Evolutionary conservation across 1,139 yeast species (phyloP), one percentile per base, ranked within the genome.

Genomic region (Saccharomyces hybrid): DNA sequence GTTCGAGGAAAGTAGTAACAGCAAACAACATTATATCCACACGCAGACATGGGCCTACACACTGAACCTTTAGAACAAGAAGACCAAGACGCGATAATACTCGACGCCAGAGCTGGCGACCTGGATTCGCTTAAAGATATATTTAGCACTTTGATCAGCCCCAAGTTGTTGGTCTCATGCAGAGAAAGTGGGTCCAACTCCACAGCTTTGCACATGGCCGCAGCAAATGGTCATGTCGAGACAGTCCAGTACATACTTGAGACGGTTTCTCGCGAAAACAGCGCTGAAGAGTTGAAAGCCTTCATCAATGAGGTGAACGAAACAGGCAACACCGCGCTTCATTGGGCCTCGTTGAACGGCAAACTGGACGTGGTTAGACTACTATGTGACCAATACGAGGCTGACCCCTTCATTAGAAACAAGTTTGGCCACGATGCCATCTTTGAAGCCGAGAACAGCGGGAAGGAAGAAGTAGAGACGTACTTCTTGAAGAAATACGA

Each of bases 291-390:
- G 32, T 80, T 81, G 42, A 70, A 69, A 29, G 62, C 66, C 23
- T 73, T 84, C 51, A 82, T 86, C 31, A 78, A 82, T 54, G 72
- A 76, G 26, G 77, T 75, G 55, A 93, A 93, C 69, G 86, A 81
- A 49, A 82, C 86, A 31, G 98, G 98, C 3, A 93, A 93, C 69
- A 90, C 99, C 0, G 86, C 98, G 0, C 76, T 93, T 59, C 98
- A 93, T 70, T 93, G 99, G 99, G 97, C 98, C 0, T 80, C 96
- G 0, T 79, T 82, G 61, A 90, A 88, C 65, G 98, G 97, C 1
- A 93, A 90, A 63, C 71, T 88, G 58, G 83, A 80, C 2, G 76
- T 85, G 8, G 95, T 89, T 42, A 73, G 86, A 69, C 67, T 80
- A 8, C 74, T 93, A 49, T 84, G 93, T 66, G 91, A 86, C 32